phyloP scores from a whole-genome alignment of 1,284 basidiomycete genomes.

The Cryptococcus sp. region DNA sequence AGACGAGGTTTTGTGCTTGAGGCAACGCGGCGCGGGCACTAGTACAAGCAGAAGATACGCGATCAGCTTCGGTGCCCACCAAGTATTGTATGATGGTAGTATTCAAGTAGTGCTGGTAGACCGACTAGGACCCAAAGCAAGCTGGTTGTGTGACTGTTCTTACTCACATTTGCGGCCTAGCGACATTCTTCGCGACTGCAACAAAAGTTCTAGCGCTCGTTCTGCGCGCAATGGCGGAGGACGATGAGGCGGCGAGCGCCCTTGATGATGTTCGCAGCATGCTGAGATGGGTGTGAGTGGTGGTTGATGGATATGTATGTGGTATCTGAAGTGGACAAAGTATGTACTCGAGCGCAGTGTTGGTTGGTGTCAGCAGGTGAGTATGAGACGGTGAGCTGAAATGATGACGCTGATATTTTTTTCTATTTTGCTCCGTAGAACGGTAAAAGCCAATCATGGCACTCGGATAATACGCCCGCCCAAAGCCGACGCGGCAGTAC shows the following conservation, averaged over 20 bases:
- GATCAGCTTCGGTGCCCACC: neutral
- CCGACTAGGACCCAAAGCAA: slow-evolving; percentile 1
- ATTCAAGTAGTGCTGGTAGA: neutral
- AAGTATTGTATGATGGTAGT: neutral
- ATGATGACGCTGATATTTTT: neutral
- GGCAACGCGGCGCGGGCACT: slow-evolving; percentile 13
- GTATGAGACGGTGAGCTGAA: neutral
- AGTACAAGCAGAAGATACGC: neutral
- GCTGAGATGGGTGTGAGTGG: slow-evolving; percentile 15
- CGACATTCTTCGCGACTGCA: slow-evolving; percentile 17
- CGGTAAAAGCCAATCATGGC: neutral
- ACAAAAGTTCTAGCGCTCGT: slow-evolving; percentile 9
- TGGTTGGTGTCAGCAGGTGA: neutral
- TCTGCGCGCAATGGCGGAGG: slow-evolving; percentile 16
- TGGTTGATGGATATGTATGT: neutral
- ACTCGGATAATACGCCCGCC: slow-evolving; percentile 5
- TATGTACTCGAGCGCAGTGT: neutral
- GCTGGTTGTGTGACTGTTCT: neutral
- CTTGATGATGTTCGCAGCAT: slow-evolving; percentile 43
- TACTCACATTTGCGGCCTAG: slow-evolving; percentile 18
- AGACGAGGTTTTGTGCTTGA: slow-evolving; percentile 15
- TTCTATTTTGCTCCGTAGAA: neutral
- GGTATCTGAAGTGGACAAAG: neutral
- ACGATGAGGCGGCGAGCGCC: slow-evolving; percentile 27
- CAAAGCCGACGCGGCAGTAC: slow-evolving; percentile 4